Evolutionary conservation across 2,329 filamentous ascomycete genomes (phyloP).

Genomic region (Aspergillus intermedius): DNA sequence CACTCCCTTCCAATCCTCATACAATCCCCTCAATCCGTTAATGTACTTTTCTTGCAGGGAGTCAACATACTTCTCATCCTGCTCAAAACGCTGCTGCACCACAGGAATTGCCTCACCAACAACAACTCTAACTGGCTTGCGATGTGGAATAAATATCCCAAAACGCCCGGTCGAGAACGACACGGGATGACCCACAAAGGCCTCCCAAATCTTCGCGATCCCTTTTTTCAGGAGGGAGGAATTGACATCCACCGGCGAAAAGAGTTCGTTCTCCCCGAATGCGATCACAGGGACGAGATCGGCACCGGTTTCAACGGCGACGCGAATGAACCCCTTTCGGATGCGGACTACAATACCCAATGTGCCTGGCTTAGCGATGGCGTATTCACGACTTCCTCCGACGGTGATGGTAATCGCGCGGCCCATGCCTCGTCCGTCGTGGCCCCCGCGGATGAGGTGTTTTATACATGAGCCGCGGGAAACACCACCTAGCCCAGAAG

Average conservation of each 20-base stretch:
- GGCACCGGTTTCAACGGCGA: slow-evolving; percentile 73
- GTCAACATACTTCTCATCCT: slow-evolving; percentile 64
- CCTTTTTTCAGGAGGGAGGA: slow-evolving; percentile 61
- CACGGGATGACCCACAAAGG: slow-evolving; percentile 66
- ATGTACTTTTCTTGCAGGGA: slow-evolving; percentile 67
- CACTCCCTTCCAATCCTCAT: slow-evolving; percentile 24
- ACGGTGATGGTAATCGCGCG: slow-evolving; percentile 86
- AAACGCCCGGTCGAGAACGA: slow-evolving; percentile 79
- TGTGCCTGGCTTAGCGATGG: slow-evolving; percentile 69
- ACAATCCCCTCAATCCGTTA: slow-evolving; percentile 35
- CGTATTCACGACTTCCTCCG: slow-evolving; percentile 74
- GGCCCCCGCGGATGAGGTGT: slow-evolving; percentile 64
- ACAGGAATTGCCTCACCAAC: slow-evolving; percentile 69
- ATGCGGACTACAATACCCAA: slow-evolving; percentile 66
- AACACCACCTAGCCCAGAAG: slow-evolving; percentile 70
- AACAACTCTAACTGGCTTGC: slow-evolving; percentile 73
- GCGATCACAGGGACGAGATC: slow-evolving; percentile 77
- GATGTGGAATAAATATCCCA: slow-evolving; percentile 73
- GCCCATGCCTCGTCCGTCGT: slow-evolving; percentile 68
- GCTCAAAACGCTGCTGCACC: slow-evolving; percentile 46
- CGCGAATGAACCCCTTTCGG: slow-evolving; percentile 81
- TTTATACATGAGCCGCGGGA: slow-evolving; percentile 78
- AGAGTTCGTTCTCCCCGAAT: slow-evolving; percentile 84
- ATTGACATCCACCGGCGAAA: slow-evolving; percentile 67
- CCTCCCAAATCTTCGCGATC: slow-evolving; percentile 49